Conservation (phyloP, 495 filamentous ascomycete species). For the Evansstolkia leycettana region DNA sequence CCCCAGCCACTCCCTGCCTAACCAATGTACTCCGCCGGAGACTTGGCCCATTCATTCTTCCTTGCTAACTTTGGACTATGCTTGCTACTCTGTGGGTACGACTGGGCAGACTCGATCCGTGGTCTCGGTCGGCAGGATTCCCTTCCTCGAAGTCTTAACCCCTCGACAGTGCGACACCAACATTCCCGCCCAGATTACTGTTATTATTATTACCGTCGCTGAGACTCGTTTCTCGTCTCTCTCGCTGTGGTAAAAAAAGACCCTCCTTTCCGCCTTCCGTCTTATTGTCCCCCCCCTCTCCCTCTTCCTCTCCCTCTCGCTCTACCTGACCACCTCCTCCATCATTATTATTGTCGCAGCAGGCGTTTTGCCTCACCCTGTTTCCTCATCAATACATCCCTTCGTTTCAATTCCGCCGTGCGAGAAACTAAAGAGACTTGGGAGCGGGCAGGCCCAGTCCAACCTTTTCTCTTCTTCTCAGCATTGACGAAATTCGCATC, state of each 20-base stretch:
- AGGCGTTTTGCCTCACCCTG: not conserved
- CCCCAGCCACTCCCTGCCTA: too few species aligned
- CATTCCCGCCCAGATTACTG: not conserved
- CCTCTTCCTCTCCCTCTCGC: slow-evolving; percentile 1
- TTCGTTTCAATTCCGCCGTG: slow-evolving; percentile 22
- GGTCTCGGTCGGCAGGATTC: slow-evolving; percentile 11
- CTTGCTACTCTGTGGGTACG: too few species aligned
- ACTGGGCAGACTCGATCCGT: slow-evolving; percentile 4
- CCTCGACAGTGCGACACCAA: too few species aligned
- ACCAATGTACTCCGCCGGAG: too few species aligned
- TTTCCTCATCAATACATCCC: not conserved
- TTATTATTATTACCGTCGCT: slow-evolving; percentile 1
- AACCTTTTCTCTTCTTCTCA: slow-evolving; percentile 16
- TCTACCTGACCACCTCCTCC: not conserved
- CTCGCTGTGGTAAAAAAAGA: slow-evolving; percentile 1
- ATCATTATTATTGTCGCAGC: not conserved
- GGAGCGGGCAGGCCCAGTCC: slow-evolving; percentile 32
- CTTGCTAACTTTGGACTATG: too few species aligned
- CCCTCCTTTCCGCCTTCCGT: slow-evolving; percentile 1
- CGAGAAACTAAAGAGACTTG: slow-evolving; percentile 25
- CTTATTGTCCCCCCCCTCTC: slow-evolving; percentile 1
- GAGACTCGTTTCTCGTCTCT: too few species aligned
- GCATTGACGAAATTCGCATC: slow-evolving; percentile 11
- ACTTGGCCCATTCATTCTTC: too few species aligned
- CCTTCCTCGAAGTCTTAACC: slow-evolving; percentile 3